Evolutionary conservation across 345 rosid genomes (phyloP).

Genomic region (Sapria himalayana): DNA sequence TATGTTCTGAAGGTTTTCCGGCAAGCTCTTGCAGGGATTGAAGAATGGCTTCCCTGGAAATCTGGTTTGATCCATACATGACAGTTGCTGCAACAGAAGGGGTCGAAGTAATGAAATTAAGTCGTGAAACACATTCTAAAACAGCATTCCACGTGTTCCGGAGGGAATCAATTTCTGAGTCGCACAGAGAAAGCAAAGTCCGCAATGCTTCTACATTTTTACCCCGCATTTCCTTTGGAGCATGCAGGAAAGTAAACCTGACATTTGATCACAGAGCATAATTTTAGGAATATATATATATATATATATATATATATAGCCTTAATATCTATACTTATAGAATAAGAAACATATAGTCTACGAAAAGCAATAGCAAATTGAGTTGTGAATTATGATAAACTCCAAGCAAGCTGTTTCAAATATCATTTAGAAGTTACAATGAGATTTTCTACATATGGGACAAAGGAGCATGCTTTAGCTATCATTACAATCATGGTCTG

Average conservation of each 20-base stretch:
- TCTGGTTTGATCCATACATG: slow-evolving; percentile 93
- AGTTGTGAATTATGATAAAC: too few relatives aligned
- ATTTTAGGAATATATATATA: too few relatives aligned
- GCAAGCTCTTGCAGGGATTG: slow-evolving; percentile 75
- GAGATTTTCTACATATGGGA: too few relatives aligned
- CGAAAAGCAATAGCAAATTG: too few relatives aligned
- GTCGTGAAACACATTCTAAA: slow-evolving; percentile 93
- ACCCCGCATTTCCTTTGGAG: slow-evolving; percentile 86
- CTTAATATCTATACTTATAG: too few relatives aligned
- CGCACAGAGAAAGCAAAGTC: slow-evolving; percentile 56
- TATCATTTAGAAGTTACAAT: too few relatives aligned
- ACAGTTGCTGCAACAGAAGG: slow-evolving; percentile 85
- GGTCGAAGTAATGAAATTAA: slow-evolving; percentile 74
- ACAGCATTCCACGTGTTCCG: slow-evolving; percentile 99
- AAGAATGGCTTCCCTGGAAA: slow-evolving; percentile 89
- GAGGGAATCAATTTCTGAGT: slow-evolving; percentile 53
- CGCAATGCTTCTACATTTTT: slow-evolving; percentile 96
- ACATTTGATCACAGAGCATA: too few relatives aligned
- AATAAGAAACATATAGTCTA: too few relatives aligned
- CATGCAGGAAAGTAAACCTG: slow-evolving; percentile 98
- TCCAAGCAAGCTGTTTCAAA: too few relatives aligned
- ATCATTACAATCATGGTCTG: too few relatives aligned
- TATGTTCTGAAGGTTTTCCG: slow-evolving; percentile 89
- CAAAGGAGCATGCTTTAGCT: too few relatives aligned
- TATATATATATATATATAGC: too few relatives aligned